phyloP scores from a whole-genome alignment of 176 grass and related monocot genomes.

The Olyra latifolia region DNA sequence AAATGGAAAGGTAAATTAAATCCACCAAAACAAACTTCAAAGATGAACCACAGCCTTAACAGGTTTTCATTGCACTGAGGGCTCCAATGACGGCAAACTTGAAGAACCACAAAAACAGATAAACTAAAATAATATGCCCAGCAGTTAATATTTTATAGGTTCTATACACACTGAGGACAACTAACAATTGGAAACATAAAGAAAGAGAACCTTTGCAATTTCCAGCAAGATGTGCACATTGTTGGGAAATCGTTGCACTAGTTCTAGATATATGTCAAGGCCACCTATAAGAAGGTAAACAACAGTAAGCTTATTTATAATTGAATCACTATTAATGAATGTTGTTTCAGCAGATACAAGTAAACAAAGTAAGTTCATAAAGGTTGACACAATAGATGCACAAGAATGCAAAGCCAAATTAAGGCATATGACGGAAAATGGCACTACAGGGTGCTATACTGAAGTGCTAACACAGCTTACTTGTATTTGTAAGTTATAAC shows the following conservation, averaged over 20 bases:
- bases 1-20: constrained; percentile 13
- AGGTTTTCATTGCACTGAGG: background rate
- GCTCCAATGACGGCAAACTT: background rate
- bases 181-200: background rate
- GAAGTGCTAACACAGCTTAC: no score
- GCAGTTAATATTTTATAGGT: background rate
- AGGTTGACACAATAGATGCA: background rate
- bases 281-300: constrained; percentile 62
- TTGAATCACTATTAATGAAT: constrained; percentile 7
- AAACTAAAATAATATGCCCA: background rate
- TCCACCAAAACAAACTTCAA: constrained; percentile 5
- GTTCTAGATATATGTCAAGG: constrained; percentile 85
- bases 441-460: background rate
- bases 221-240: constrained; percentile 93
- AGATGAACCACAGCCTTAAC: constrained; percentile 7
- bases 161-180: background rate
- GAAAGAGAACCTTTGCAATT: constrained; percentile 78
- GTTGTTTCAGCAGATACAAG: background rate
- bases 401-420: background rate
- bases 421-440: background rate
- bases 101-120: constrained; percentile 10
- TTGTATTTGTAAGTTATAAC: background rate
- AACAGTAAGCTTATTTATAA: constrained; percentile 11
- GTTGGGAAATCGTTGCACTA: constrained; percentile 85
- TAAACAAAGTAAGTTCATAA: background rate